Evolutionary conservation across 495 filamentous ascomycete genomes (phyloP), one percentile per base, ranked within the genome.

Genomic region (Podospora conica): DNA sequence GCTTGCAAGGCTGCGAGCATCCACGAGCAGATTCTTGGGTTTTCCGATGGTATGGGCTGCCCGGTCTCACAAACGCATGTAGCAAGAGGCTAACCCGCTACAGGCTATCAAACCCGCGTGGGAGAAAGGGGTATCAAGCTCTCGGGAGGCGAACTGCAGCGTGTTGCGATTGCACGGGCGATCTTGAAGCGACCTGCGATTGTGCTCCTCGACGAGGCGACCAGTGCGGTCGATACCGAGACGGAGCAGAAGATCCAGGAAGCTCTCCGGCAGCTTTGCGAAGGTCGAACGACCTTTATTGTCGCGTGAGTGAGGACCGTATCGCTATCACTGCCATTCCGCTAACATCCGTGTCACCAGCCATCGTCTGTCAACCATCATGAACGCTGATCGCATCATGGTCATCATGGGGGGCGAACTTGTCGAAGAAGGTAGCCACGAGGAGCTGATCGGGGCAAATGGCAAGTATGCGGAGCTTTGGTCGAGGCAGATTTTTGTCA

Each of bases 61-160:
- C 11, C 27, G 58, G 12, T 11, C 20, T 22, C 4, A 4, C 15
- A 31, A 31, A 9, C 58, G 2, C 11, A 12, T 65, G 56, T 11
- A 27, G 25, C 71, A 76, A 24, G 40, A 48, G 40, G 18, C 40
- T 48, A 75, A 60, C n/a, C 23, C 8, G 22, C 31, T 1, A 5
- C 28, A 75, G 81, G 80, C 5, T 91, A 89, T 67, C 71, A 85
- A 31, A 85, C 85, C 12, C 79, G 78, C 10, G 85, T 89, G 40
- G 88, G 88, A 8, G 86, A 89, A 55, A 78, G 83, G 7, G 87
- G 87, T 3, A 76, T 88, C 31, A 90, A 88, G 70, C 77, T 93
- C 23, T 91, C 89, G 9, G 90, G 89, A 12, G 91, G 90, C 7
- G 89, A 93, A 74, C 76, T 86, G 55, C 91, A 93, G 73, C 84